phyloP scores from a whole-genome alignment of 768 basidiomycete species.

The Phlegmacium glaucopus region DNA sequence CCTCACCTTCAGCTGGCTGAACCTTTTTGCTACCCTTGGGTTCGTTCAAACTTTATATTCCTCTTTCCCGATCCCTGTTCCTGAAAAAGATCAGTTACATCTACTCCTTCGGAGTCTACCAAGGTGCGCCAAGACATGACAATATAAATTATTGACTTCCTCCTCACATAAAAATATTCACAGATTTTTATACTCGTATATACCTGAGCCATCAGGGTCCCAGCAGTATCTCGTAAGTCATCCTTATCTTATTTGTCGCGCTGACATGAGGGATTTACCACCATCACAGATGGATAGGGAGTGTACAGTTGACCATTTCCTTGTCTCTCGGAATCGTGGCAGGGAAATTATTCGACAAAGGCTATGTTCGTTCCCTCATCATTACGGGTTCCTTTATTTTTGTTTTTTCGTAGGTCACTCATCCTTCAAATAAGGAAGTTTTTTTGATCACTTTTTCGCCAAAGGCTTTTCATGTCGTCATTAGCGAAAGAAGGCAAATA shows the following conservation, averaged over 20 bases:
- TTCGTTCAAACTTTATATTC: conserved; percentile 6
- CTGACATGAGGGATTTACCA: conserved; percentile 1
- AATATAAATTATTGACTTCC: conserved; percentile 4
- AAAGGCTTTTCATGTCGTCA: conserved; percentile 37
- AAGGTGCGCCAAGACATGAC: conserved; percentile 21
- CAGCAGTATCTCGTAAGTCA: conserved; percentile 35
- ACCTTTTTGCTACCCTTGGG: conserved; percentile 38
- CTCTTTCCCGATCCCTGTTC: background rate
- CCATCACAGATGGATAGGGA: conserved; percentile 44
- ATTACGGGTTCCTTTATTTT: conserved; percentile 18
- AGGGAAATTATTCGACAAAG: conserved; percentile 41
- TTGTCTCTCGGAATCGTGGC: conserved; percentile 35
- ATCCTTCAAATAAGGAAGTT: conserved; percentile 4
- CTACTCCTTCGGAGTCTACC: conserved; percentile 23
- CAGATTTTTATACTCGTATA: conserved; percentile 40
- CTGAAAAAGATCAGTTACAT: conserved; percentile 21
- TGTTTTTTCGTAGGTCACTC: conserved; percentile 17
- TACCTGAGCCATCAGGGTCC: conserved; percentile 32
- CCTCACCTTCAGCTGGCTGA: conserved; percentile 25
- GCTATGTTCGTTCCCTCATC: conserved; percentile 34
- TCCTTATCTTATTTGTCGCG: background rate
- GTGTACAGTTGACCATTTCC: conserved; percentile 40
- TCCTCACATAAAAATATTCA: conserved; percentile 23
- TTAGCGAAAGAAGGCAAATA: conserved; percentile 34
- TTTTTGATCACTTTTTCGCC: conserved; percentile 20